These are phyloP conservation scores for Globisporangium nagaii DNA, from an alignment of 352 stramenopile genomes.

Conservation along the genomic window DNA sequence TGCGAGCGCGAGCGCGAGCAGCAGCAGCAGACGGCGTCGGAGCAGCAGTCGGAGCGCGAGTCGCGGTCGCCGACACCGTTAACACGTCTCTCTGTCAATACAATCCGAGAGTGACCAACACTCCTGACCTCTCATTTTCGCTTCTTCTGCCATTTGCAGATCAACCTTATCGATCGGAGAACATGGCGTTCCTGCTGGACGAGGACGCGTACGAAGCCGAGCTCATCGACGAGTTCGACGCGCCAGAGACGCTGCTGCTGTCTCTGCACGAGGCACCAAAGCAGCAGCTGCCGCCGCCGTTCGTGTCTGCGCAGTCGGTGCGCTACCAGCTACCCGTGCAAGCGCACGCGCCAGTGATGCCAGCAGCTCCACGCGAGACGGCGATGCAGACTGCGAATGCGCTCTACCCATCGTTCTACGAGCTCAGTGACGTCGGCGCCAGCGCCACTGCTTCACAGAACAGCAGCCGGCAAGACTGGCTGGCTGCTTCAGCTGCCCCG, in stretches of 20 bases:
- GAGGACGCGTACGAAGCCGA: slow-evolving; percentile 34
- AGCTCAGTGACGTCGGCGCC: background rate
- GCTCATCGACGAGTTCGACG: slow-evolving; percentile 71
- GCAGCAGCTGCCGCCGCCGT: background rate
- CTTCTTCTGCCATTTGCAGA: background rate
- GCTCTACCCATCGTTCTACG: background rate
- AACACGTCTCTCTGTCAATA: background rate
- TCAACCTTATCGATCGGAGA: background rate
- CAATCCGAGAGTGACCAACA: background rate
- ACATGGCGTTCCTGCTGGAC: background rate
- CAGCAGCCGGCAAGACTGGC: no score
- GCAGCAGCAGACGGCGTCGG: slow-evolving; percentile 1
- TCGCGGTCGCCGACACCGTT: slow-evolving; percentile 13
- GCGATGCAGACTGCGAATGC: background rate
- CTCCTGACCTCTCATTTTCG: background rate
- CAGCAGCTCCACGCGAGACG: background rate
- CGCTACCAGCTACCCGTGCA: background rate
- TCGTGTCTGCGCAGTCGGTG: slow-evolving; percentile 3
- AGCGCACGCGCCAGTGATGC: background rate
- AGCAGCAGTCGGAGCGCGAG: slow-evolving; percentile 8
- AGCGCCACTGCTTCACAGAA: background rate
- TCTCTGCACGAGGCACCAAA: no score
- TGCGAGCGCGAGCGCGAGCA: background rate
- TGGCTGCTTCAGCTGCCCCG: no score
- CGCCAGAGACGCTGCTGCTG: background rate